Evolutionary conservation across 176 grass and related monocot species (phyloP).

Genomic region (Guadua angustifolia): DNA sequence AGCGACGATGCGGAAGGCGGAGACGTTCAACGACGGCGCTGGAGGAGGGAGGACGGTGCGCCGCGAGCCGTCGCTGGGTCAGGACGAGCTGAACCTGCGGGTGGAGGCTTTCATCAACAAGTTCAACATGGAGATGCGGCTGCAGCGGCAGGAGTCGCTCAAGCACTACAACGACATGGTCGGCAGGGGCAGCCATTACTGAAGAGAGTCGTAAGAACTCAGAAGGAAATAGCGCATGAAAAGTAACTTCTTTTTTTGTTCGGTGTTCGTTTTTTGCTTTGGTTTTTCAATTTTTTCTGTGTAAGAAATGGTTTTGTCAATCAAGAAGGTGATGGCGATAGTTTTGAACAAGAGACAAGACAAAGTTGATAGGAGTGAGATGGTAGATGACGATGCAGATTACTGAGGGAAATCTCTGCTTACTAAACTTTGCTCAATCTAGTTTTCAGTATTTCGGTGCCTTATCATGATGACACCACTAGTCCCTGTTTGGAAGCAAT

Average conservation of each 20-base stretch:
- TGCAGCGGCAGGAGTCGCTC: slow-evolving; percentile 90
- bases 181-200: slow-evolving; percentile 53
- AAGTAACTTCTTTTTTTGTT: slow-evolving; percentile 35
- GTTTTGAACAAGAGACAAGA: slow-evolving; percentile 10
- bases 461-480: not conserved
- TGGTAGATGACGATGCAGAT: slow-evolving; percentile 3
- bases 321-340: slow-evolving; percentile 41
- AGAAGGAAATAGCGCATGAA: not conserved
- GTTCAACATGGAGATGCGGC: slow-evolving; percentile 97
- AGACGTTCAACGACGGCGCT: slow-evolving; percentile 69
- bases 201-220: slow-evolving; percentile 26
- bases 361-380: not conserved
- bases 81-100: slow-evolving; percentile 88
- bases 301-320: slow-evolving; percentile 44
- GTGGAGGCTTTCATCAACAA: slow-evolving; percentile 98
- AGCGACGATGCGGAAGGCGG: slow-evolving; percentile 63
- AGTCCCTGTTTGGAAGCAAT: too few relatives aligned
- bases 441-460: not conserved
- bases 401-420: slow-evolving; percentile 15
- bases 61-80: slow-evolving; percentile 78
- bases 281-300: slow-evolving; percentile 21
- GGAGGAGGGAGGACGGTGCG: slow-evolving; percentile 45
- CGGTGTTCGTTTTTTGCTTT: slow-evolving; percentile 42
- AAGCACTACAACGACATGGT: slow-evolving; percentile 89
- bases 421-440: not conserved